These are phyloP conservation scores for Yamadazyma phyllophila DNA, from an alignment of 805 yeast species.

Conservation along the genomic window DNA sequence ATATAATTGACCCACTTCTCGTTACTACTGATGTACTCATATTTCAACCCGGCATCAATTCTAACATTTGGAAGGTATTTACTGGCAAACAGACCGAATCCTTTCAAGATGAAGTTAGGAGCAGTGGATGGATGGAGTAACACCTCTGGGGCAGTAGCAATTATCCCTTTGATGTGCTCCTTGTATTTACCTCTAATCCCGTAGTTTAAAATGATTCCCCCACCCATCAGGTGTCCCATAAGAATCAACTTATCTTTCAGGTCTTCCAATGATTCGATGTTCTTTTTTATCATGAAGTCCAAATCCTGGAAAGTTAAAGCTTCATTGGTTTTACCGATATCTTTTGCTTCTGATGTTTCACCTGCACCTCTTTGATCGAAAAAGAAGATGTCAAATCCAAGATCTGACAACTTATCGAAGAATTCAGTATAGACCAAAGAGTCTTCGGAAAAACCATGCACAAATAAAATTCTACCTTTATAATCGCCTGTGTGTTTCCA, in stretches of 20 bases:
- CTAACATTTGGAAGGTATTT: slow-evolving; percentile 46
- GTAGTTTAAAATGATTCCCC: slow-evolving; percentile 66
- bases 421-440: slow-evolving; percentile 47
- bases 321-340: slow-evolving; percentile 58
- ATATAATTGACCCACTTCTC: slow-evolving; percentile 46
- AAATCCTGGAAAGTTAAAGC: slow-evolving; percentile 55
- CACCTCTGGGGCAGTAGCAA: slow-evolving; percentile 61
- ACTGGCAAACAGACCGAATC: slow-evolving; percentile 38
- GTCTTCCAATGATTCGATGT: slow-evolving; percentile 30
- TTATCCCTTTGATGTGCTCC: slow-evolving; percentile 45
- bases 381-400: slow-evolving; percentile 64
- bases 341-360: slow-evolving; percentile 52
- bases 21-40: slow-evolving; percentile 55
- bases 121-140: slow-evolving; percentile 54
- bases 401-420: slow-evolving; percentile 49
- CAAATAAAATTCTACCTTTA: slow-evolving; percentile 56
- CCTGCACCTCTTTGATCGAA: slow-evolving; percentile 82
- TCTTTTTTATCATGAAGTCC: slow-evolving; percentile 51
- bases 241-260: slow-evolving; percentile 45
- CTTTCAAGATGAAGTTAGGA: slow-evolving; percentile 48
- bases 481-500: slow-evolving; percentile 39
- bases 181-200: slow-evolving; percentile 52
- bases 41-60: slow-evolving; percentile 53
- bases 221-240: slow-evolving; percentile 82
- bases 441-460: slow-evolving; percentile 74